Percentiles rank a stretch among this genome's conserved stretches.
phyloP scores from a whole-genome alignment of 148 eudicot genomes.

The Amaranthus cruentus region DNA sequence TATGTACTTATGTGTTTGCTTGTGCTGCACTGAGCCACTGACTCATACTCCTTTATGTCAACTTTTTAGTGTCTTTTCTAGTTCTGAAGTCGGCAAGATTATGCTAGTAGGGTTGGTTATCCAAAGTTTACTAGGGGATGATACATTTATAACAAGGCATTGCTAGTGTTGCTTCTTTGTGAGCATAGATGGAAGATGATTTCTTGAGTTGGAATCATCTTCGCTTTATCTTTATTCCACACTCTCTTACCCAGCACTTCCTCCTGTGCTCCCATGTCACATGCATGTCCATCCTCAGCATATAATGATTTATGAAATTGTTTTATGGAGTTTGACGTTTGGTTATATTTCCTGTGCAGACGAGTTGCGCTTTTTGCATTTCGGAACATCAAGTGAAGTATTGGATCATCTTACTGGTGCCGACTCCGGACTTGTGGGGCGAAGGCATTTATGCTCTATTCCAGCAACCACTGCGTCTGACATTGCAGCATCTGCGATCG shows the following conservation, averaged over 20 bases:
- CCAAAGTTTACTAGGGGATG: not conserved
- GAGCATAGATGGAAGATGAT: not conserved
- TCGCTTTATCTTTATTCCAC: not conserved
- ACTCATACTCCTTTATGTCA: not conserved
- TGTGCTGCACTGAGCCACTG: conserved; percentile 12
- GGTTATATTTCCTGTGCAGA: conserved; percentile 37
- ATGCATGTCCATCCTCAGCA: no score
- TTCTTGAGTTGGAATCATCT: not conserved
- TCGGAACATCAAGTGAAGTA: conserved; percentile 97
- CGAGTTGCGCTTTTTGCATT: conserved; percentile 86
- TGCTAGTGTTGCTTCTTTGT: not conserved
- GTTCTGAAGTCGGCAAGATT: conserved; percentile 3
- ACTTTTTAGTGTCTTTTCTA: not conserved
- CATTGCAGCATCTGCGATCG: conserved; percentile 85
- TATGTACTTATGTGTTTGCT: conserved; percentile 15
- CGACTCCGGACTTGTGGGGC: conserved; percentile 68
- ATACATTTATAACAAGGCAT: not conserved
- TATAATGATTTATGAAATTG: not conserved
- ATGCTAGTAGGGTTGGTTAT: not conserved
- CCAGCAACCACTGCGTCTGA: conserved; percentile 95
- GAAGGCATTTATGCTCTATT: conserved; percentile 89
- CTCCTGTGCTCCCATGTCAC: not conserved
- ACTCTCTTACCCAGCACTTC: no score
- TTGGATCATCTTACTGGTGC: conserved; percentile 81
- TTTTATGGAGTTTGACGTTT: not conserved